Base-by-base conservation (phyloP, 805 yeast genomes). In the Metschnikowia matae region DNA sequence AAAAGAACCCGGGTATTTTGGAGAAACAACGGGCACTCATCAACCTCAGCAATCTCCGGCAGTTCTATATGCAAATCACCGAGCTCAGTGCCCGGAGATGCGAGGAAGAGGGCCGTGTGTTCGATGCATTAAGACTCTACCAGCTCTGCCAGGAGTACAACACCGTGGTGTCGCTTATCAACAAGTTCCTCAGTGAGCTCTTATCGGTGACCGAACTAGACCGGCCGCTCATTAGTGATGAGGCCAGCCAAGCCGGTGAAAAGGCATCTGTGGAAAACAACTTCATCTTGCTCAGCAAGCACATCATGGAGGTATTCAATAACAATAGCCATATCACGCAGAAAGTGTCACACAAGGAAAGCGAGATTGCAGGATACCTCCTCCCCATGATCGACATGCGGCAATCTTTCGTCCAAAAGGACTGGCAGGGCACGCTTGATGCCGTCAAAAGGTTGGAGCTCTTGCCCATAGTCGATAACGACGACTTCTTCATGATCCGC, bases 71-170 rank as follows among this genome's bases (percentile, higher is more conserved):
- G 54, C 79, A 80, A 51, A 89, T 92, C 39, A 84, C 94, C 3
- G 95, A 87, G 63, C 83, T 82, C 52, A 90, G 96, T 29, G 97
- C 97, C 3, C 77, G 77, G 40, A 82, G 82, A 57, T 96, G 97
- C 14, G 94, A 88, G 60, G 94, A 89, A 58, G 98, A 91, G 61
- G 97, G 97, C 6, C 79, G 96, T 62, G 77, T 82, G 13, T 82
- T 85, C 54, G 98, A 94, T 62, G 88, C 97, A 17, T 78, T 94
- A 53, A 73, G 88, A 50, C 76, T 94, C 48, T 92, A 88, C 64
- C 96, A 91, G 68, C 78, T 92, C 56, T 82, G 96, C 44, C 95
- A 88, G 67, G 96, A 91, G 58, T 86, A 86, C 65, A 86, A 87
- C 62, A 83, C 86, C 31, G 97, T 89, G 13, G 78, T 92, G 7